A percentile compares a stretch with the other conserved stretches of the same genome.
Evolutionary conservation across 768 basidiomycete genomes (phyloP).

Genomic region (Mycena filopes): DNA sequence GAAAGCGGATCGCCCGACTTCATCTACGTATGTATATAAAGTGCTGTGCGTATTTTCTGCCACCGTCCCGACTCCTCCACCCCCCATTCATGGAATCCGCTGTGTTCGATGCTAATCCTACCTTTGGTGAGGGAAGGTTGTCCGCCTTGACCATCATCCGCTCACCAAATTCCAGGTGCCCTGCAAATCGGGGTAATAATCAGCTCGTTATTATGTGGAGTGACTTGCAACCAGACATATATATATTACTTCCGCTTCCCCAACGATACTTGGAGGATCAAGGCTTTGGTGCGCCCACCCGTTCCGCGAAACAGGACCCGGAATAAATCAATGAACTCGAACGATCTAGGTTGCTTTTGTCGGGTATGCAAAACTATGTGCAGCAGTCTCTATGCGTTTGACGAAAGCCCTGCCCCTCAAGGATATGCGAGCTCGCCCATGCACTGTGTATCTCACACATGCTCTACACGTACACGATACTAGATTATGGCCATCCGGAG

Average conservation of each 20-base stretch:
- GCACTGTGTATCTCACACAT: neutral
- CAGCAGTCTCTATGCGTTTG: neutral
- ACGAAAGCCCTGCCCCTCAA: neutral
- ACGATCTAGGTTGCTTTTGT: neutral
- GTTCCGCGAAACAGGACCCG: neutral
- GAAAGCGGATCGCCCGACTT: too few species aligned
- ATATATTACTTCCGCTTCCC: slow-evolving; percentile 1
- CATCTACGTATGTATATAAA: too few species aligned
- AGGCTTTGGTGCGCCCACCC: neutral
- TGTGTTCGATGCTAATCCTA: neutral
- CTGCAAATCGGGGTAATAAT: neutral
- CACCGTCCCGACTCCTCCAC: too few species aligned
- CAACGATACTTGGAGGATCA: neutral
- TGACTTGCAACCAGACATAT: slow-evolving; percentile 1
- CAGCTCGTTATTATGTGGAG: neutral
- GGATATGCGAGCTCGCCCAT: slow-evolving; percentile 1
- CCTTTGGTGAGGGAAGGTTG: neutral
- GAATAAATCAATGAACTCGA: neutral
- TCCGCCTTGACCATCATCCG: neutral
- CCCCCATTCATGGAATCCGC: neutral
- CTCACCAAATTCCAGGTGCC: neutral
- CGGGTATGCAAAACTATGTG: neutral
- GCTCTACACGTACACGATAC: neutral
- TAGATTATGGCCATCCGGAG: neutral
- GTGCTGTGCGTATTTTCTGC: too few species aligned